Percentiles rank a stretch among this genome's conserved stretches.
Conservation (phyloP, 192 early-diverging fungal species). For the Chytriomyces hyalinus region DNA sequence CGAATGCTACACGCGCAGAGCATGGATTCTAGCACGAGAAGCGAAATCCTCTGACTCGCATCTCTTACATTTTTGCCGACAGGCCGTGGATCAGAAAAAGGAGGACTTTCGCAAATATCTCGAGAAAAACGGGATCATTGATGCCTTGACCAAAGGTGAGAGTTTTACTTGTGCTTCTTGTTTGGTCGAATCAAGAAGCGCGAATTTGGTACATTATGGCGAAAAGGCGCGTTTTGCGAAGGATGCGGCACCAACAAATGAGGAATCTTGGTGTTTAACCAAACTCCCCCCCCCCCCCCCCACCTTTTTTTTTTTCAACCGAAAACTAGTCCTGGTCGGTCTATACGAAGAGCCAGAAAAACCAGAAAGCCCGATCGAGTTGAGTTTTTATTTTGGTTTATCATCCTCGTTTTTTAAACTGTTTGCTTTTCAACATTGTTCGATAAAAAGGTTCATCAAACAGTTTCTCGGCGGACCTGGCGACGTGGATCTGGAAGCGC, state of each 20-base stretch:
- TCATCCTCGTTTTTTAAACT: background rate
- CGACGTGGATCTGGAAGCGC: constrained; percentile 61
- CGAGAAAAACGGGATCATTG: constrained; percentile 68
- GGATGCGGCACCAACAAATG: too few relatives aligned
- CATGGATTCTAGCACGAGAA: too few relatives aligned
- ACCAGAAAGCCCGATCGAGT: constrained; percentile 67
- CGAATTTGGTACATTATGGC: background rate
- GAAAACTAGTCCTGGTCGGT: constrained; percentile 60
- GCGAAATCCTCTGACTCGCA: too few relatives aligned
- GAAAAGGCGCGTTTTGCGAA: too few relatives aligned
- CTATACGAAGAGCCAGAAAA: constrained; percentile 72
- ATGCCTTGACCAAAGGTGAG: constrained; percentile 67
- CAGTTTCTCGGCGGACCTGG: constrained; percentile 65
- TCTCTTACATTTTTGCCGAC: background rate
- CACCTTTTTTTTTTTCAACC: background rate
- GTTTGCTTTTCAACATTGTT: background rate
- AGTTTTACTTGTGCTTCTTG: background rate
- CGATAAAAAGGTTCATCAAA: constrained; percentile 57
- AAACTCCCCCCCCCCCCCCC: background rate
- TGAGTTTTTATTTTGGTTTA: constrained; percentile 7
- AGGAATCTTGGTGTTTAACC: background rate
- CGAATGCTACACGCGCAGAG: too few relatives aligned
- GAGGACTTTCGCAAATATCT: constrained; percentile 72
- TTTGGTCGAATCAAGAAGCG: background rate
- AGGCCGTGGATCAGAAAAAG: constrained; percentile 66